A percentile compares a stretch with the other conserved stretches of the same genome.
These are phyloP conservation scores for Cladosporium sp. DNA, from an alignment of 2,329 filamentous ascomycete genomes.

Conservation along the genomic window DNA sequence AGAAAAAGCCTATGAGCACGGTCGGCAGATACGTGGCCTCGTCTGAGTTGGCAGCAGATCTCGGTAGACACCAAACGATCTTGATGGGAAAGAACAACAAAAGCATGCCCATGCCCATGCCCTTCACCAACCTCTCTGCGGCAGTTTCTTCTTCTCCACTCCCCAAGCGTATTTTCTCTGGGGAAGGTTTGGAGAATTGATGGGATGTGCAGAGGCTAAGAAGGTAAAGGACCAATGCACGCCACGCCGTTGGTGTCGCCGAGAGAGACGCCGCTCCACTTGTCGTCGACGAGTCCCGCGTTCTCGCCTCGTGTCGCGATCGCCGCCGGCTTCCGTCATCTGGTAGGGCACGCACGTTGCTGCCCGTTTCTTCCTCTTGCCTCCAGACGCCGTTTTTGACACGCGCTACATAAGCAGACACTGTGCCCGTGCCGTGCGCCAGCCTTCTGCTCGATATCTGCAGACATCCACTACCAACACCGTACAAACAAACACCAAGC, in stretches of 20 bases:
- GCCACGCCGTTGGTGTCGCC: slow-evolving; percentile 17
- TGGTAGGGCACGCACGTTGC: not conserved
- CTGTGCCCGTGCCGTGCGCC: not conserved
- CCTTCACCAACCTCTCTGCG: not conserved
- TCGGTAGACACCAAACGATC: not conserved
- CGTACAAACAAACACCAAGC: not conserved
- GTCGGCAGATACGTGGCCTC: not conserved
- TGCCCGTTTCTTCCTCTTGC: not conserved
- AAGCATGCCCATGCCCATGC: not conserved
- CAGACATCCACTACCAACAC: not conserved
- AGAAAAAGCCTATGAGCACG: slow-evolving; percentile 7
- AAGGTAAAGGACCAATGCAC: not conserved
- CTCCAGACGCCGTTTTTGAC: not conserved
- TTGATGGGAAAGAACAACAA: not conserved
- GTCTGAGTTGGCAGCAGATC: not conserved
- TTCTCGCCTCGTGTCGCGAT: not conserved
- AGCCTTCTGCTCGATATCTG: no score
- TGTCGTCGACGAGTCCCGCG: not conserved
- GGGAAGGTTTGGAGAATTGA: slow-evolving; percentile 5
- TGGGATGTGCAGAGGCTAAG: not conserved
- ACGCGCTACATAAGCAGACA: slow-evolving; percentile 6
- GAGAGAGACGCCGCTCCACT: slow-evolving; percentile 15
- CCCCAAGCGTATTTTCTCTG: slow-evolving; percentile 9
- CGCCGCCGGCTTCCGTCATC: not conserved
- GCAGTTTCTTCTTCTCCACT: slow-evolving; percentile 6